Percentiles rank a stretch among this genome's conserved stretches.
Conservation (phyloP, 2,329 filamentous ascomycete species). For the Fonsecaea pedrosoi region DNA sequence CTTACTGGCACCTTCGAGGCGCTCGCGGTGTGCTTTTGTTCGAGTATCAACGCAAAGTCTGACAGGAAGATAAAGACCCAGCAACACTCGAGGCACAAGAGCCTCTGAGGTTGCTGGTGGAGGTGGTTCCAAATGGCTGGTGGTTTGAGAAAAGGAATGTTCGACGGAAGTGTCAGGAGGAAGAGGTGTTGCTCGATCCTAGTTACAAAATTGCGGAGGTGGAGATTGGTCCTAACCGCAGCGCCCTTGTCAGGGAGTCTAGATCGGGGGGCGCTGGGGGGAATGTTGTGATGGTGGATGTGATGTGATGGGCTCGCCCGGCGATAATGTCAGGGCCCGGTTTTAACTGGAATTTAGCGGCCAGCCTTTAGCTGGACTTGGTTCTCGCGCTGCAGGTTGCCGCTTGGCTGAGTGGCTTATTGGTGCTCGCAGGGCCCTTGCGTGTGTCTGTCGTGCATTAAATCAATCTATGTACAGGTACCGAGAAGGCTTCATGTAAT, state of each 20-base stretch:
- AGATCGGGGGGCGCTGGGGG: not conserved
- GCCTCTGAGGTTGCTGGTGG: slow-evolving; percentile 29
- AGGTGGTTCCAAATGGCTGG: slow-evolving; percentile 1
- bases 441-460: not conserved
- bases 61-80: slow-evolving; percentile 15
- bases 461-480: not conserved
- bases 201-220: slow-evolving; percentile 12
- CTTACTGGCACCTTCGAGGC: not conserved
- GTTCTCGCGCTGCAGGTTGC: not conserved
- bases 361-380: slow-evolving; percentile 2
- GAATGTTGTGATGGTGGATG: not conserved
- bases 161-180: slow-evolving; percentile 5
- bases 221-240: slow-evolving; percentile 1
- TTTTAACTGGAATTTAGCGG: slow-evolving; percentile 1
- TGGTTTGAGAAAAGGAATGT: slow-evolving; percentile 9
- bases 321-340: slow-evolving; percentile 22
- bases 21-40: slow-evolving; percentile 1
- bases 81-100: slow-evolving; percentile 25
- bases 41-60: not conserved
- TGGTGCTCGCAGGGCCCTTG: slow-evolving; percentile 6
- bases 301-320: slow-evolving; percentile 6
- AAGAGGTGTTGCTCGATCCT: slow-evolving; percentile 9
- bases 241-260: not conserved
- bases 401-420: not conserved
- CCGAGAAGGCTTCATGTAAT: not conserved